Base-by-base conservation (phyloP, 2,329 filamentous ascomycete species). In the Ophiostoma tasmaniense region DNA sequence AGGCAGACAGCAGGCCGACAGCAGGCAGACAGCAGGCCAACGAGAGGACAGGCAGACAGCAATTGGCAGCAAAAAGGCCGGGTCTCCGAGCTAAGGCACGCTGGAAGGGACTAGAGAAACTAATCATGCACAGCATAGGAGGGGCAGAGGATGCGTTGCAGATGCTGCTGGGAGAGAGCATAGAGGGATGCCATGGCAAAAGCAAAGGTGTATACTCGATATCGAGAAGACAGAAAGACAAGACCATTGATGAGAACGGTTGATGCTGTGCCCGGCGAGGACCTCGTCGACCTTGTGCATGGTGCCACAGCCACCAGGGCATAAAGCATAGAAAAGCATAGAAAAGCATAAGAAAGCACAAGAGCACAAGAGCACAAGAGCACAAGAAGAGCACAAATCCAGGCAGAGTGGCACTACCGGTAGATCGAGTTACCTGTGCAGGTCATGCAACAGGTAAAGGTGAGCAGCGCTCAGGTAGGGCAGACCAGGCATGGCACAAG, bases 51-150 rank as follows among this genome's bases (percentile, higher is more conserved):
- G 42, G 42, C n/a, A n/a, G 17, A 4, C 17, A 33, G 30, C 3
- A 3, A 33, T 6, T 6, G 6, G 2, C 33, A 33, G 33, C 6
- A 22, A 65, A 67, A 67, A 45, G 28, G 35, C 28, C 68, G 61
- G 61, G 62, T 37, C 22, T 64, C 17, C 37, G 30, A 70, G 59
- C 68, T 70, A 70, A 70, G 68, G 68, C 66, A 55, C 35, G 59
- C 55, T 62, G 42, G 28, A 67, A 33, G 28, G 35, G 68, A 39
- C 68, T 70, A 70, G 61, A 66, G 52, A 66, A 28, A 66, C 68
- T 70, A 70, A 66, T 45, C 59, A 70, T 67, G 68, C 68, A 70
- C n/a, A 70, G 35, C 45, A 66, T 61, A 62, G 25, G 42, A 66
- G 42, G 61, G 35, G 45, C 66, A 67, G 20, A 55, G 25, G 14